Base-by-base conservation (phyloP, 805 yeast species). In the Torulaspora gathmanii region DNA sequence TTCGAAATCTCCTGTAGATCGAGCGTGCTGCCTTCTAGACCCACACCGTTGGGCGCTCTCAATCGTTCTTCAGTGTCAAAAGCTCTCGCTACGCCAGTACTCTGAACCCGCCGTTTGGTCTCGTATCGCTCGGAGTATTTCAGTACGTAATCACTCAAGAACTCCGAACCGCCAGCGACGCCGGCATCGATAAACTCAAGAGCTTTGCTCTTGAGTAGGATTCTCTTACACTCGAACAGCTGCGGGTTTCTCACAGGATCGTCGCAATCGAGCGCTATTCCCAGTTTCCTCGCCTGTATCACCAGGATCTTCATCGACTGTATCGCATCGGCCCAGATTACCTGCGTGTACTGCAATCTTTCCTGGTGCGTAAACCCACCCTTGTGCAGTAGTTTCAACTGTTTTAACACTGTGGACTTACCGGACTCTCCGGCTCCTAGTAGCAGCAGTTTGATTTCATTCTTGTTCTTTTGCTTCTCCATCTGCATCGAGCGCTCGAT, bases 371-470 rank as follows among this genome's bases (percentile, higher is more conserved):
- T 72, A 68, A 91, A 93, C 2, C 95, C 95, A 35, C 85, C 83
- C 48, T 87, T 85, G 62, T 93, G 97, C 33, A 89, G 65, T 13
- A 93, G 71, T 55, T 85, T 79, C 80, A 90, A 75, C 63, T 90
- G 97, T 64, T 90, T 90, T 53, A 90, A 68, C 5, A 90, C 95
- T 0, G 98, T 90, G 2, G 95, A 85, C 62, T 90, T 90, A 5
- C 98, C 97, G 41, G 91, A 82, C 61, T 90, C 98, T 4, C 97
- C 98, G 0, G 98, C 86, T 33, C 98, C 96, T 28, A 89, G 68
- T n/a, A 91, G 70, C 31, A 91, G 66, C 49, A 91, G 70, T 61
- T 83, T 87, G 28, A 83, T 75, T 53, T 78, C 82, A 48, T 78
- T 77, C 55, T 73, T 78, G 37, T 76, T 80, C 38, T 71, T 68